A percentile compares a stretch with the other conserved stretches of the same genome.
phyloP scores from a whole-genome alignment of 169 alveolate species.

The Perkinsus chesapeaki region DNA sequence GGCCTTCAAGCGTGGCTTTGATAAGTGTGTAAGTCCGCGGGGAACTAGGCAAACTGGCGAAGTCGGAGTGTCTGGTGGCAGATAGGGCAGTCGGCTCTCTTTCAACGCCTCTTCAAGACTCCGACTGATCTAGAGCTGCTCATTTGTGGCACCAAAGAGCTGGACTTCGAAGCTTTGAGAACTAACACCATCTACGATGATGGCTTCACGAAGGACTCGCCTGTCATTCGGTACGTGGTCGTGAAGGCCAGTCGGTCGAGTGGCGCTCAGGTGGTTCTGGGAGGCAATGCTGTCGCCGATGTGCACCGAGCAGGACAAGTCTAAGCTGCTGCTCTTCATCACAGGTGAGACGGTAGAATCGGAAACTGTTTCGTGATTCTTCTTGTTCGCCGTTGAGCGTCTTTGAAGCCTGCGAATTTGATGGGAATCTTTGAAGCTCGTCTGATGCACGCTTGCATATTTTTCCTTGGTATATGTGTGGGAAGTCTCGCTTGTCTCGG shows the following conservation, averaged over 20 bases:
- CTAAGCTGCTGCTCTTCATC: constrained; percentile 48
- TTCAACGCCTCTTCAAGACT: not conserved
- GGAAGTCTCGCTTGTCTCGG: constrained; percentile 47
- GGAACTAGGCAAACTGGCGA: no score
- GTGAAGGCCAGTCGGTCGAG: not conserved
- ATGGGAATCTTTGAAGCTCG: no score
- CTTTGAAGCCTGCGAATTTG: no score
- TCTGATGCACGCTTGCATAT: no score
- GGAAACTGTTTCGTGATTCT: no score
- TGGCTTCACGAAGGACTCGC: constrained; percentile 47
- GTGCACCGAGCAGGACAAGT: not conserved
- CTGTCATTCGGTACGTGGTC: not conserved
- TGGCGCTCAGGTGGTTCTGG: not conserved
- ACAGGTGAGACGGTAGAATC: constrained; percentile 71
- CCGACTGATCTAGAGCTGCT: constrained; percentile 66
- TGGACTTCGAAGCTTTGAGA: constrained; percentile 61
- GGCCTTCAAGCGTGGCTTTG: constrained; percentile 65
- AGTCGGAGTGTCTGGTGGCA: no score
- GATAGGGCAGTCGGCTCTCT: not conserved
- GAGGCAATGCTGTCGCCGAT: not conserved
- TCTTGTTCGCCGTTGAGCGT: no score
- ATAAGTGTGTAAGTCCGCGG: not conserved
- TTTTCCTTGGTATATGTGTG: constrained; percentile 32
- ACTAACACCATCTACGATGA: constrained; percentile 56
- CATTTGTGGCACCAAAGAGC: constrained; percentile 58